phyloP scores from a whole-genome alignment of 129 eudicot genomes.

The Tagetes patula region DNA sequence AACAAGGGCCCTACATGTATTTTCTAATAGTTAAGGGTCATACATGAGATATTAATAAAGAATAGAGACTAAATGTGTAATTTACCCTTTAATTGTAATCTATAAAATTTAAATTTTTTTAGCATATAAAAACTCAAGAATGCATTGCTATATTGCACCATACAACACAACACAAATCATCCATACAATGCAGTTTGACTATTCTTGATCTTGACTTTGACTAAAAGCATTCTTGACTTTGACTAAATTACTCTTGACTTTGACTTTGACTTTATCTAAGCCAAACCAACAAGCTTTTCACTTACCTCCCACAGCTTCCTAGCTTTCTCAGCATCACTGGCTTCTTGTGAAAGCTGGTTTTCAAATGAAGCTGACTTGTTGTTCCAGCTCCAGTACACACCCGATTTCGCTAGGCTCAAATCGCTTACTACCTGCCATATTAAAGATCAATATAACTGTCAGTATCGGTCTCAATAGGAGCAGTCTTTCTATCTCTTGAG shows the following conservation, averaged over 20 bases:
- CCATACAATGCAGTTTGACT: constrained; percentile 13
- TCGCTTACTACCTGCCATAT: constrained; percentile 68
- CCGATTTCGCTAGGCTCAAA: constrained; percentile 79
- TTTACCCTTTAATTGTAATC: too few relatives aligned
- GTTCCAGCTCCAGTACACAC: constrained; percentile 99
- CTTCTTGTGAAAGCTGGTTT: constrained; percentile 92
- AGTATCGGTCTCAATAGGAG: background rate
- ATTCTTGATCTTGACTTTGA: constrained; percentile 15
- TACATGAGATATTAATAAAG: too few relatives aligned
- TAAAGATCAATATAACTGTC: background rate
- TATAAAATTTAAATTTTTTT: too few relatives aligned
- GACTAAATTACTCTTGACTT: background rate
- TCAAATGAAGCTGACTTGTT: constrained; percentile 83
- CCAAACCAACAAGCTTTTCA: constrained; percentile 92
- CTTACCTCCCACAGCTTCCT: constrained; percentile 90
- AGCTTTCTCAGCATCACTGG: constrained; percentile 90
- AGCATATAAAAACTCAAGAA: background rate
- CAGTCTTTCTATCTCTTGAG: too few relatives aligned
- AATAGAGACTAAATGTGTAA: too few relatives aligned
- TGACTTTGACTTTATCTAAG: constrained; percentile 32
- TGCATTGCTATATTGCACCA: constrained; percentile 13
- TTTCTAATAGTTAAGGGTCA: too few relatives aligned
- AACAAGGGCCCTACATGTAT: too few relatives aligned
- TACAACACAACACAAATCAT: constrained; percentile 29
- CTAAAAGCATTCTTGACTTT: constrained; percentile 9